Base-by-base conservation (phyloP, 2,329 filamentous ascomycete genomes). In the Arachnomyces sp. region DNA sequence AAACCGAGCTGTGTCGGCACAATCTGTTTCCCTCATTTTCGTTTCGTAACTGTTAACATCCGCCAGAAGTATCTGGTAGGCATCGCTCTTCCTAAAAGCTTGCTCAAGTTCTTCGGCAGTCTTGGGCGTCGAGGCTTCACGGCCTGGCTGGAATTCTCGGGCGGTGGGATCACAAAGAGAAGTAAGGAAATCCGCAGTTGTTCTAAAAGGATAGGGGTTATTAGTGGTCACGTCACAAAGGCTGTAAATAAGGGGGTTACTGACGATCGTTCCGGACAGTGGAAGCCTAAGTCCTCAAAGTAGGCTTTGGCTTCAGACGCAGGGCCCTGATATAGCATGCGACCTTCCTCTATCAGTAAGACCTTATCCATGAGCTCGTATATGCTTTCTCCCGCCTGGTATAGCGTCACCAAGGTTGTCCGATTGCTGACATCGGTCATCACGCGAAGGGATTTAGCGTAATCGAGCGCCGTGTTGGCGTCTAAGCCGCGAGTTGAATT, bases 331-430 rank as follows among this genome's bases (percentile, higher is more conserved):
- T 76, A 86, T 39, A 84, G 74, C 62, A 80, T 77, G 3, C 79
- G 76, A 1, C 85, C 85, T 36, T 77, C 67, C 48, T 89, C 82
- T 39, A 90, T 85, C 14, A 89, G 77, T 37, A 89, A 60, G 2
- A 89, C 84, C 61, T 89, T 89, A 57, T 92, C 85, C 74, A 89
- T 85, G 25, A 84, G 67, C 46, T 80, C 72, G 52, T 83, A 84
- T 44, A 84, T 82, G 15, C 75, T 75, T 55, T 84, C 78, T 39
- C 79, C 78, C 1, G 80, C 80, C 57, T 84, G 81, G 57, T 86
- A 86, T 0, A 86, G 67, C 0, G 82, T 85, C 1, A 84, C 81
- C 12, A 84, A 69, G 0, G 79, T 84, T 0, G 81, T 84, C 6
- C 80, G 75, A 49, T 85, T 78, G 53, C 75, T 80, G 45, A 88